Percentiles rank a stretch among this genome's conserved stretches.
Conservation (phyloP, 2,329 filamentous ascomycete species). For the Chaetomium sp. region DNA sequence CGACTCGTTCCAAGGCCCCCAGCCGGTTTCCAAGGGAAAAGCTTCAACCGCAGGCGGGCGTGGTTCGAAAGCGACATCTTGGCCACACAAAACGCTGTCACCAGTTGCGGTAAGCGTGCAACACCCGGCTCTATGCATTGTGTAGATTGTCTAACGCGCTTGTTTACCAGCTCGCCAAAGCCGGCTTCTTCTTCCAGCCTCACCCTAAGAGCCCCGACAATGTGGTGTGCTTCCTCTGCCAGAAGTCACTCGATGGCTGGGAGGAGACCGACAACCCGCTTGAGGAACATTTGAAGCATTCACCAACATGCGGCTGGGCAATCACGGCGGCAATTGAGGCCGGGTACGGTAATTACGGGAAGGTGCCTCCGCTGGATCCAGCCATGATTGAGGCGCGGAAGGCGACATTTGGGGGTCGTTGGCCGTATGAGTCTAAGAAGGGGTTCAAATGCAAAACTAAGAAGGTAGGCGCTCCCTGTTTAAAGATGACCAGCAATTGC, state of each 20-base stretch:
- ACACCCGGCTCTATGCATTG: conserved; percentile 16
- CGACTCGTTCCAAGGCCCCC: conserved; percentile 65
- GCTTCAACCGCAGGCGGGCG: conserved; percentile 55
- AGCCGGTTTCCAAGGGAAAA: conserved; percentile 61
- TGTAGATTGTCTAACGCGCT: conserved; percentile 25
- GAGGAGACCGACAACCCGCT: conserved; percentile 79
- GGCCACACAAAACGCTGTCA: conserved; percentile 70
- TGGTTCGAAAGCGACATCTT: conserved; percentile 53
- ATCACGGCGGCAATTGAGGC: conserved; percentile 59
- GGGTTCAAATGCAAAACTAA: conserved; percentile 86
- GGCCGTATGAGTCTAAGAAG: conserved; percentile 84
- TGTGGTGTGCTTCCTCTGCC: conserved; percentile 80
- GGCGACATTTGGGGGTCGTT: conserved; percentile 74
- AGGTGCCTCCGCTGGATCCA: conserved; percentile 67
- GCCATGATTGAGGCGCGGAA: conserved; percentile 70
- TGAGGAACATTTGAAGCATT: conserved; percentile 78
- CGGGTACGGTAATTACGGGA: conserved; percentile 53
- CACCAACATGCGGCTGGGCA: conserved; percentile 80
- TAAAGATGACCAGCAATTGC: not conserved
- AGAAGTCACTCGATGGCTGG: conserved; percentile 83
- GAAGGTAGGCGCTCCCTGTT: conserved; percentile 51
- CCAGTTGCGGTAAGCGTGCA: conserved; percentile 53
- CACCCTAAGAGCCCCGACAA: conserved; percentile 73
- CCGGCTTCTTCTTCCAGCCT: conserved; percentile 87
- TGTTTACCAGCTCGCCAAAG: conserved; percentile 65